These are phyloP conservation scores for Moesziomyces sp. DNA, from an alignment of 1,284 basidiomycete genomes.

Conservation along the genomic window DNA sequence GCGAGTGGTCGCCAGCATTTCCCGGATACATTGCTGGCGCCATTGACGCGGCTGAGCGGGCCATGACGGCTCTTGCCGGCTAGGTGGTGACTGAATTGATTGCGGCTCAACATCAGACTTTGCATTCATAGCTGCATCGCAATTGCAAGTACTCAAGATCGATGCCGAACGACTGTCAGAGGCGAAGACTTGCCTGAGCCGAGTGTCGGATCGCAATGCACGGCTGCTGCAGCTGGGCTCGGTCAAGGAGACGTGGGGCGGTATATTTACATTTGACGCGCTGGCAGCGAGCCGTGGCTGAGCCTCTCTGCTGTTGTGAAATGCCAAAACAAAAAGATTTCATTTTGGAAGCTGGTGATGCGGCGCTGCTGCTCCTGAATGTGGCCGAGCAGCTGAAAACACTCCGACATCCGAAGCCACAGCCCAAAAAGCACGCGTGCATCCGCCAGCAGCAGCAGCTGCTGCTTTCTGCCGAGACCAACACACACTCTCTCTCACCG, in stretches of 20 bases:
- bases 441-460: not conserved
- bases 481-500: constrained; percentile 3
- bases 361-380: too few species aligned
- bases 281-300: constrained; percentile 4
- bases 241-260: not conserved
- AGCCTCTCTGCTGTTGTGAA: too few species aligned
- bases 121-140: too few species aligned
- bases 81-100: too few species aligned
- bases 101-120: too few species aligned
- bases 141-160: too few species aligned
- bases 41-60: constrained; percentile 4
- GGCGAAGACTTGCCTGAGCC: too few species aligned
- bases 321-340: constrained; percentile 4
- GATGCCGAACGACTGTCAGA: too few species aligned
- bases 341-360: not conserved
- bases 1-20: constrained; percentile 1
- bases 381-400: not conserved
- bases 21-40: constrained; percentile 8
- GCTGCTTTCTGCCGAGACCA: constrained; percentile 12
- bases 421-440: constrained; percentile 1
- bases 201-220: too few species aligned
- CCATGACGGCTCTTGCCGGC: not conserved
- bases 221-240: too few species aligned
- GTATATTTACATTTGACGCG: not conserved
- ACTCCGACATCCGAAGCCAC: constrained; percentile 13